A percentile compares a stretch with the other conserved stretches of the same genome.
Conservation (phyloP, 768 basidiomycete genomes). For the Pleurotus tuoliensis region DNA sequence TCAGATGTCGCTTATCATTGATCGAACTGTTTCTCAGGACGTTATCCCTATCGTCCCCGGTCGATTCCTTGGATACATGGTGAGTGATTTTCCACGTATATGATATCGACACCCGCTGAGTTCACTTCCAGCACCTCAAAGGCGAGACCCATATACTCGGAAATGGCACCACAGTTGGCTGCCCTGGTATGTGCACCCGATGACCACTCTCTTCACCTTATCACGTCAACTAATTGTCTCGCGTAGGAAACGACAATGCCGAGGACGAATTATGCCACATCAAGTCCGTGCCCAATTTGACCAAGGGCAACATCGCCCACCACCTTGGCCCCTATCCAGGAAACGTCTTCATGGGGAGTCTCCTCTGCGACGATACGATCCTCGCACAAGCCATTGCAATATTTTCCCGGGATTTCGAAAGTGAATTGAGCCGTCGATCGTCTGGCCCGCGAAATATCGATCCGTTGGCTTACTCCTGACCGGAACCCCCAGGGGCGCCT, state of each 20-base stretch:
- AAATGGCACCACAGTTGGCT: slow-evolving; percentile 22
- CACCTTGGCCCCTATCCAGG: slow-evolving; percentile 33
- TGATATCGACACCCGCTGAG: no score
- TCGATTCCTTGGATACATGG: slow-evolving; percentile 37
- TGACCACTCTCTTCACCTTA: not conserved
- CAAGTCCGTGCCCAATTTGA: slow-evolving; percentile 38
- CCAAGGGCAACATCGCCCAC: slow-evolving; percentile 35
- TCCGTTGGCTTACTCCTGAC: no score
- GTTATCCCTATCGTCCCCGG: slow-evolving; percentile 45
- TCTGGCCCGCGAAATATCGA: not conserved
- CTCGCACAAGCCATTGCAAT: not conserved
- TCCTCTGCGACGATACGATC: slow-evolving; percentile 5
- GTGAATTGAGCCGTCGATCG: not conserved
- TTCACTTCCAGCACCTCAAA: not conserved
- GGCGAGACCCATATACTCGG: slow-evolving; percentile 14
- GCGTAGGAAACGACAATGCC: slow-evolving; percentile 41
- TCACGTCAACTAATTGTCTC: not conserved
- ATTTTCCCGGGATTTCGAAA: not conserved
- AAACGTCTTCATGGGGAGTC: slow-evolving; percentile 2
- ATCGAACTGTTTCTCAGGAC: slow-evolving; percentile 17
- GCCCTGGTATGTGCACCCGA: slow-evolving; percentile 28
- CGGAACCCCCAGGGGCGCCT: no score
- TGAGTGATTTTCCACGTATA: slow-evolving; percentile 25
- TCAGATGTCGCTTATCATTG: not conserved
- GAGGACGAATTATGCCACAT: slow-evolving; percentile 41